Evolutionary conservation across 2,329 filamentous ascomycete species (phyloP), one percentile per base, ranked within the genome.

Genomic region (Clonostachys rhizophaga): DNA sequence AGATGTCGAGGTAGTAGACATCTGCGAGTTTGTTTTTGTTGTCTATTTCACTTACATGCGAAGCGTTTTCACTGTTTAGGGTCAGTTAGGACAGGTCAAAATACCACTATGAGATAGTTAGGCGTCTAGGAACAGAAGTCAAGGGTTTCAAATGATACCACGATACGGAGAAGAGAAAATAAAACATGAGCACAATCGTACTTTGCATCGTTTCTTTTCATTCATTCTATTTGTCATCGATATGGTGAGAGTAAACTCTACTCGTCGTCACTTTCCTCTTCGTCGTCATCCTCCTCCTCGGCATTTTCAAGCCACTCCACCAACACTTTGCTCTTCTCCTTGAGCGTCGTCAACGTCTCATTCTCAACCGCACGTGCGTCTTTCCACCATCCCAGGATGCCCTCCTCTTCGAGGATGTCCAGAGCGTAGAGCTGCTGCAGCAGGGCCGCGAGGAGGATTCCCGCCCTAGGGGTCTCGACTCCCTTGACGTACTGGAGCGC

Each of bases 341-440:
- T 84, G 14, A 96, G 81, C 44, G 70, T 78, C 49, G 68, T 67
- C 84, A 96, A 81, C 46, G 80, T 79, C 47, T 87, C 86, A 13
- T 75, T 83, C 47, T 83, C 83, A 20, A 69, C 77, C 6, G 86
- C 85, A 58, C 84, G 66, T 43, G 78, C 75, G 63, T 95, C 86
- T 17, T 75, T 79, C 91, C 91, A 97, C 94, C 94, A 99, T 43
- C 79, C 78, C 57, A 92, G 70, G 54, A 96, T 88, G 0, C 87
- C 91, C 40, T 96, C 91, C 59, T 96, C 90, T 62, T 96, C 90
- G 2, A 96, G 69, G 14, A 95, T 77, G 54, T 97, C 94, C 43
- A 87, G 68, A 54, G 87, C 83, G 62, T 95, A 95, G 45, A 97
- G 74, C 65, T 91, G 88, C 69, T 95, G 94, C 55, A 90, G 79